Conservation (phyloP, 2,329 filamentous ascomycete genomes). For the Harringtonia aguacate region DNA sequence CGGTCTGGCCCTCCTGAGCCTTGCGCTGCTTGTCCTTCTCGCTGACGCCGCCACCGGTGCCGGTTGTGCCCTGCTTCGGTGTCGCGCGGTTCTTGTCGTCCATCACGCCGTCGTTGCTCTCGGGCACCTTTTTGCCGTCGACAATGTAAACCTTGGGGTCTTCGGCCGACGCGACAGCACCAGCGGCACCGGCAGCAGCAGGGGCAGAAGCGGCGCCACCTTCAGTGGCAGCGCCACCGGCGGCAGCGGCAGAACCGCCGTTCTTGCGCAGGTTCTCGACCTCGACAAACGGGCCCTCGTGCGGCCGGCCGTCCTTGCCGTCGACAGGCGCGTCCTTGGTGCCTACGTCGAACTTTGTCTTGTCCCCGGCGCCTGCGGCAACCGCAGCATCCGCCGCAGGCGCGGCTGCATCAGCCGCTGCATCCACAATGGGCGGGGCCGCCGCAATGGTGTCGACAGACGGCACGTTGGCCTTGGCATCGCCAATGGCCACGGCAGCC, state of each 20-base stretch:
- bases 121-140: constrained; percentile 52
- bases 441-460: constrained; percentile 2
- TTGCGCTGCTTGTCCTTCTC: constrained; percentile 73
- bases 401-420: neutral
- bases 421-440: neutral
- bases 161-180: constrained; percentile 30
- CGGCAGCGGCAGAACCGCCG: constrained; percentile 17
- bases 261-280: constrained; percentile 28
- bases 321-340: constrained; percentile 80
- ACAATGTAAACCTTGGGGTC: constrained; percentile 39
- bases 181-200: constrained; percentile 19
- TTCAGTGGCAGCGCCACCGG: constrained; percentile 28
- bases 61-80: constrained; percentile 77
- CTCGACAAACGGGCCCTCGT: constrained; percentile 71
- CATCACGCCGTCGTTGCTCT: constrained; percentile 76
- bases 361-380: constrained; percentile 11
- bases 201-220: constrained; percentile 29
- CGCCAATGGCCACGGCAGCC: neutral
- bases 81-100: constrained; percentile 68
- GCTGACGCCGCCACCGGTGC: constrained; percentile 80
- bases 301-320: constrained; percentile 86
- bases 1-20: constrained; percentile 53
- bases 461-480: neutral
- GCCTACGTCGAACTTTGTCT: constrained; percentile 26
- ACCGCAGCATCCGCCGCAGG: constrained; percentile 1